phyloP scores from a whole-genome alignment of 441 rosid genomes.

The Mallotus japonicus region DNA sequence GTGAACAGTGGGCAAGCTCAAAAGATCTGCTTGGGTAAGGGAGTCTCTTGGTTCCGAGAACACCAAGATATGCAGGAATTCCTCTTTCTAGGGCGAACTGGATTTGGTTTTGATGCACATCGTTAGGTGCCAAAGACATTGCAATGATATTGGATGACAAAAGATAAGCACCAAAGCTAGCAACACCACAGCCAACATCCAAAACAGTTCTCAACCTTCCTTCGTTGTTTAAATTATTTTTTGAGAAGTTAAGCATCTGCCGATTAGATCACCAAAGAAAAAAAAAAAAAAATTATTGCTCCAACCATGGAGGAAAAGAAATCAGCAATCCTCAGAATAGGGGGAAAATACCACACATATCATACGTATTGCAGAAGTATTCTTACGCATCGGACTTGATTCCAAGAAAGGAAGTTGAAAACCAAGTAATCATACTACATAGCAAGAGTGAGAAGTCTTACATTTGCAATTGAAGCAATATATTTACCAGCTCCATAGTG shows the following conservation, averaged over 20 bases:
- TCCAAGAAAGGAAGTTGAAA: background rate
- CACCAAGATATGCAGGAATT: constrained; percentile 98
- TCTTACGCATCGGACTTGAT: background rate
- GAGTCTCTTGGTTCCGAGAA: constrained; percentile 91
- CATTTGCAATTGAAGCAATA: constrained; percentile 91
- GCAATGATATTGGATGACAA: constrained; percentile 79
- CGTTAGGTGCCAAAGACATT: constrained; percentile 96
- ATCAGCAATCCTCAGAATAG: background rate
- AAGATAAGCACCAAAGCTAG: constrained; percentile 96
- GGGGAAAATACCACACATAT: background rate
- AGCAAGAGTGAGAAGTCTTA: constrained; percentile 36
- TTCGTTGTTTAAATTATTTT: constrained; percentile 64
- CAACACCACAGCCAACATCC: constrained; percentile 99
- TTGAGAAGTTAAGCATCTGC: constrained; percentile 95
- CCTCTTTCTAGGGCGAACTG: constrained; percentile 99
- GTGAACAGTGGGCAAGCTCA: constrained; percentile 97
- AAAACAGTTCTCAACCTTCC: constrained; percentile 86
- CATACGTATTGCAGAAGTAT: background rate
- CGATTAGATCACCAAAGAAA: constrained; percentile 5
- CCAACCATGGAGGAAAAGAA: constrained; percentile 3
- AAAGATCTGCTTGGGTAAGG: constrained; percentile 99
- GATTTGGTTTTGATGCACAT: constrained; percentile 99
- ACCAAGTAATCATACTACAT: background rate
- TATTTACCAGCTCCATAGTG: constrained; percentile 99
- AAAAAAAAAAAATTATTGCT: background rate